Evolutionary conservation across 306 rosid genomes (phyloP).

Genomic region (Cucumis cinereus): DNA sequence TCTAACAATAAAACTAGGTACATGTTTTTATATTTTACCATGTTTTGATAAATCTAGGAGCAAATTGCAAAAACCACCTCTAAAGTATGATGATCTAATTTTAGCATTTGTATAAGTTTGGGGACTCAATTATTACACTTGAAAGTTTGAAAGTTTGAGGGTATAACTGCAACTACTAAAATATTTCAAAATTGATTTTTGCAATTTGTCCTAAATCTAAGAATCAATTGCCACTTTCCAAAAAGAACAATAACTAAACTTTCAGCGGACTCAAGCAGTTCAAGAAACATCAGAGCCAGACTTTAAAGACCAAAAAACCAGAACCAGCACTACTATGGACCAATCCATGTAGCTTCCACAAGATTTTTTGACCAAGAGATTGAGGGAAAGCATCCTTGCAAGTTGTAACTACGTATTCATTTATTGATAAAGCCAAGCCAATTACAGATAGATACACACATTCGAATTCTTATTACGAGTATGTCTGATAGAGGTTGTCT

Average conservation of each 20-base stretch:
- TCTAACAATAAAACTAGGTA: no score
- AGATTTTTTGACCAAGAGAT: background rate
- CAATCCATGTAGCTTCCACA: background rate
- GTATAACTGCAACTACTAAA: no score
- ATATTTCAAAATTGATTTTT: no score
- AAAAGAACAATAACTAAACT: background rate
- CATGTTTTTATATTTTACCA: no score
- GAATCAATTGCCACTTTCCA: no score
- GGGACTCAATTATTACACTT: no score
- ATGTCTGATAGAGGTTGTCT: background rate
- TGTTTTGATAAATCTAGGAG: no score
- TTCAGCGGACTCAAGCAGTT: background rate
- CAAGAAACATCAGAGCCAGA: background rate
- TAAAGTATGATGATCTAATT: no score
- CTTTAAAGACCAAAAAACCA: background rate
- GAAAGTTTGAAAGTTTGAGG: no score
- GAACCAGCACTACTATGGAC: background rate
- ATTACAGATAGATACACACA: constrained; percentile 1
- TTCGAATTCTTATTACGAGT: background rate
- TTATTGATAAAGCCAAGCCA: background rate
- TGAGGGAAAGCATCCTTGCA: background rate
- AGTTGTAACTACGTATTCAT: background rate
- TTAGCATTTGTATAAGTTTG: no score
- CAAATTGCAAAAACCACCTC: no score
- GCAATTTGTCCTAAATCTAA: no score